Base-by-base conservation (phyloP, 306 rosid species). In the Echinosophora koreensis region DNA sequence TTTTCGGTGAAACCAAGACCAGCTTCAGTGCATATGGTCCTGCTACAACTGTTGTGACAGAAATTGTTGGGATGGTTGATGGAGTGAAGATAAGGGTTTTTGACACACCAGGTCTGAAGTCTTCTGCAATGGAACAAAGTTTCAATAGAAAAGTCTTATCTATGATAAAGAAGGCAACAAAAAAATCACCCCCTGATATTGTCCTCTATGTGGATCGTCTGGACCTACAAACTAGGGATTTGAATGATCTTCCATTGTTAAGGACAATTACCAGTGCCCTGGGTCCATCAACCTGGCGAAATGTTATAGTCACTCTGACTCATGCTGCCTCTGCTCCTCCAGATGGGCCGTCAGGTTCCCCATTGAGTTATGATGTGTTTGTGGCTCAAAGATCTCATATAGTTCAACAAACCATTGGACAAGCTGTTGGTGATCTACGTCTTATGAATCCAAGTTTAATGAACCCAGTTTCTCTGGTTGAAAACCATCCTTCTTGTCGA, bases 321-420 rank as follows among this genome's bases (percentile, higher is more conserved):
- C 99, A 96, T 84, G 97, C 86, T 66, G 96, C 94, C 37, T 96
- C 97, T 28, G 96, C 99, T 80, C 99, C 99, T 49, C 99, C 99
- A 10, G 99, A 96, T 64, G 99, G 98, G 14, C 97, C 99, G 2
- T 84, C 97, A 22, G 99, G 99, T 73, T 55, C 92, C 69, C 98
- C 97, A 9, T 80, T 96, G 80, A 90, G 88, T 77, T 92, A 96
- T 84, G 99, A 96, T 83, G 90, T 87, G 63, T 92, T 88, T 87
- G 98, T 93, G 79, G 97, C 96, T 79, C 99, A 92, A 82, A 83
- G 98, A 69, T 89, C 97, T 66, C 99, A 92, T 63, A 89, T 91
- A 69, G 88, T 96, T 82, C 98, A 92, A 85, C 99, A 92, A 82
- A 76, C 89, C 14, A 91, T 96, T 76, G 99, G 98, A 76, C 99